A percentile compares a stretch with the other conserved stretches of the same genome.
phyloP scores from a whole-genome alignment of 116 monocot species.

The Zostera marina region DNA sequence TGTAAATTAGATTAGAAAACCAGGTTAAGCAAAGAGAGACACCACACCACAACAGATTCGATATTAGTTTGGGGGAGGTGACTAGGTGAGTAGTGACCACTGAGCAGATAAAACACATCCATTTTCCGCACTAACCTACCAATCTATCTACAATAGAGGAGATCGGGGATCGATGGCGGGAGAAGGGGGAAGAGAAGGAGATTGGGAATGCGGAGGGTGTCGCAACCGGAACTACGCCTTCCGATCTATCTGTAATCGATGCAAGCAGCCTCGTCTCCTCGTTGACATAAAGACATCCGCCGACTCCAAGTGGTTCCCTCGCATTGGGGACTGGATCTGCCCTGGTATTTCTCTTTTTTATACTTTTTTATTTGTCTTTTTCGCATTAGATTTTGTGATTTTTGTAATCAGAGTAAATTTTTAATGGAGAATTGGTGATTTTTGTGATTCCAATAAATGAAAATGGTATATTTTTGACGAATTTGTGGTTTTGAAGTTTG shows the following conservation, averaged over 20 bases:
- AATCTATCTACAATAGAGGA: not conserved
- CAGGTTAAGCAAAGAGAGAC: no score
- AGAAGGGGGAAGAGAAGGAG: slow-evolving; percentile 72
- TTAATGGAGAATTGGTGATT: no score
- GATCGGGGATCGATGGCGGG: not conserved
- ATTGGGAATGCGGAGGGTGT: slow-evolving; percentile 90
- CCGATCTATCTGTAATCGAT: slow-evolving; percentile 92
- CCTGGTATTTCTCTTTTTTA: slow-evolving; percentile 24
- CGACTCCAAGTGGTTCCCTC: slow-evolving; percentile 97
- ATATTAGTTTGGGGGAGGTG: no score
- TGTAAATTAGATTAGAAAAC: no score
- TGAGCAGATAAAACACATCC: no score
- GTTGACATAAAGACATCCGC: slow-evolving; percentile 74
- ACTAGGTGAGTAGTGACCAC: no score
- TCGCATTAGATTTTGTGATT: not conserved
- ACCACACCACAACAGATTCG: no score
- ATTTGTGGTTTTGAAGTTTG: not conserved
- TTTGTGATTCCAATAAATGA: no score
- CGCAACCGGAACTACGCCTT: slow-evolving; percentile 92
- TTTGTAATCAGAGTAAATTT: no score
- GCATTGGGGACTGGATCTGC: slow-evolving; percentile 99
- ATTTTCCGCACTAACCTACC: no score
- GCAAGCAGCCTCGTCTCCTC: slow-evolving; percentile 89
- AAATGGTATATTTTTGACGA: no score
- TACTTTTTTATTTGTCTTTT: not conserved